Conservation (phyloP, 805 yeast species). For the Metschnikowia matae region DNA sequence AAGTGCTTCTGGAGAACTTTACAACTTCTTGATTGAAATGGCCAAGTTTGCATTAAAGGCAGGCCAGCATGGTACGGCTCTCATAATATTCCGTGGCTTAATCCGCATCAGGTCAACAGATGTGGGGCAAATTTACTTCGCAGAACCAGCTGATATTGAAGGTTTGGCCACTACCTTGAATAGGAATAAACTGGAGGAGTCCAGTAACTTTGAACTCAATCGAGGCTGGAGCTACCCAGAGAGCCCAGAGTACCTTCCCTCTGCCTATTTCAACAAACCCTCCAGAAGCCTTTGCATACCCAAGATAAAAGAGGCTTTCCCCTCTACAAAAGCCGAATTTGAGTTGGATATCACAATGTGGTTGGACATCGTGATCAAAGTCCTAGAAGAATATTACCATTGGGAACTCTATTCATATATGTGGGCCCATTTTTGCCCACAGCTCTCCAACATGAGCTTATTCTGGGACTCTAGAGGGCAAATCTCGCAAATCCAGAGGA, state of each 20-base stretch:
- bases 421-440: conserved; percentile 68
- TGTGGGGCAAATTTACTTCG: conserved; percentile 43
- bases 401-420: conserved; percentile 72
- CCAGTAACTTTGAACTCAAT: conserved; percentile 8
- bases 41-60: conserved; percentile 33
- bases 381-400: conserved; percentile 50
- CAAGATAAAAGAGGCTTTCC: not conserved
- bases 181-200: conserved; percentile 36
- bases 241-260: conserved; percentile 44
- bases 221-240: conserved; percentile 63
- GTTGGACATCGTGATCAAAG: conserved; percentile 46
- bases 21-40: conserved; percentile 29
- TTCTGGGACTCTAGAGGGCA: conserved; percentile 42
- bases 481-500: conserved; percentile 38
- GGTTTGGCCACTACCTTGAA: conserved; percentile 60
- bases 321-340: not conserved
- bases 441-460: conserved; percentile 53
- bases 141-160: conserved; percentile 57
- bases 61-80: conserved; percentile 33
- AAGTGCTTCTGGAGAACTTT: conserved; percentile 27
- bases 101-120: conserved; percentile 50
- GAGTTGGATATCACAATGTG: conserved; percentile 46
- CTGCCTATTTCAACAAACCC: conserved; percentile 39
- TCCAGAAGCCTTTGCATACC: conserved; percentile 15
- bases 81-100: conserved; percentile 50